Evolutionary conservation across 805 yeast genomes (phyloP), one percentile per base, ranked within the genome.

Genomic region (Barnettozyma populi): DNA sequence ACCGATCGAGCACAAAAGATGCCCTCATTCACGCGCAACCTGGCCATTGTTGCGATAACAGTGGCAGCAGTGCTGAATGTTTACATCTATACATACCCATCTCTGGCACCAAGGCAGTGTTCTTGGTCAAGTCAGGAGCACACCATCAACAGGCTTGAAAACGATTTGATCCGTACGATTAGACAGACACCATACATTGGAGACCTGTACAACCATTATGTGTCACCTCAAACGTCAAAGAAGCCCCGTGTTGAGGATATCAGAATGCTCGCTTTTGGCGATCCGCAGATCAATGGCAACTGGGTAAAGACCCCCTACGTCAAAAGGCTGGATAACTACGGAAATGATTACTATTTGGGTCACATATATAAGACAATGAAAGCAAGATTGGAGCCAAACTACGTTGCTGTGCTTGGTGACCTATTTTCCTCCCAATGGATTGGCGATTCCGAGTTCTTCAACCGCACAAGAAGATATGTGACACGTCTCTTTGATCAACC

Each of bases 381-480:
- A 53, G 59, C 61, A 9, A 67, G 90, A 51, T 66, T 88, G 49
- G 52, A 71, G 1, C 99, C 99, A 1, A 75, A 83, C 20, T 89
- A 83, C 64, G 92, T 87, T 16, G 86, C 87, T 0, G 95, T 90
- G 0, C 76, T 94, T 80, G 99, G 99, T 4, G 99, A 94, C 65
- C 72, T 89, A 55, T 82, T 94, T 51, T 86, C 96, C 11, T 84
- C 94, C 7, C 99, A 94, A 69, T 94, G 99, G 98, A 89, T 94
- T 53, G 73, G 75, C 35, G 96, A 90, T 65, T 76, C 81, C 14
- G 98, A 92, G 64, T 94, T 88, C 65, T 83, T 74, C 63, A 80
- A 82, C 61, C 75, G 99, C 51, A 87, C 95, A 0, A 74, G 71
- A 50, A 70, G 98, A 52, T 90, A 78, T 55, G 78, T 82, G 48